Percentiles rank a stretch among this genome's conserved stretches.
phyloP scores from a whole-genome alignment of 805 yeast species.

The Ogataea philodendri region DNA sequence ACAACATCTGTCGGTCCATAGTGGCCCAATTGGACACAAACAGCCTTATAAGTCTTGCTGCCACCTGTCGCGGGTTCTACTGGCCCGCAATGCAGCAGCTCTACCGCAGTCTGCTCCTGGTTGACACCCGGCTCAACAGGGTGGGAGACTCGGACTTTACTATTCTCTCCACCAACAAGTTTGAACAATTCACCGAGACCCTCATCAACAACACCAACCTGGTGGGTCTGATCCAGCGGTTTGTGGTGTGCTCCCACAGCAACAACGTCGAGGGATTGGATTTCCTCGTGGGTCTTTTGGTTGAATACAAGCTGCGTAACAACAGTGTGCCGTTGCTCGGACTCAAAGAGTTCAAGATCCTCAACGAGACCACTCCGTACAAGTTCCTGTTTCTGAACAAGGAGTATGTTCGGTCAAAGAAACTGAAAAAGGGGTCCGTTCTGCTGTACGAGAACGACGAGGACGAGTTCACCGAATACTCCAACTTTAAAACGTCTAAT shows the following conservation, averaged over 20 bases:
- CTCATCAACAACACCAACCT: constrained; percentile 1
- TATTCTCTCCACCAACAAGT: constrained; percentile 7
- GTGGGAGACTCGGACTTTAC: constrained; percentile 6
- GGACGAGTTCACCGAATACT: constrained; percentile 12
- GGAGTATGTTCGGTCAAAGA: constrained; percentile 10
- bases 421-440: constrained; percentile 6
- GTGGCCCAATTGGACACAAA: constrained; percentile 6
- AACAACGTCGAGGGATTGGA: constrained; percentile 12
- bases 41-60: constrained; percentile 12
- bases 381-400: constrained; percentile 15
- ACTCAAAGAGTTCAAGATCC: constrained; percentile 16
- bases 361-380: constrained; percentile 12
- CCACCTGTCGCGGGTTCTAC: constrained; percentile 9
- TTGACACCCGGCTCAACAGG: constrained; percentile 11
- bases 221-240: constrained; percentile 16
- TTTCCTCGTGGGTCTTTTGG: constrained; percentile 11
- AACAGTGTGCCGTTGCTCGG: constrained; percentile 16
- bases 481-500: not conserved
- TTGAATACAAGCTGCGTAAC: constrained; percentile 18
- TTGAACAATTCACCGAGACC: constrained; percentile 9
- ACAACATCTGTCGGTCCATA: constrained; percentile 16
- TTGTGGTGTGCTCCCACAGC: constrained; percentile 14
- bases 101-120: constrained; percentile 17
- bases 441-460: constrained; percentile 23
- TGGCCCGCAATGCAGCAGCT: constrained; percentile 11